phyloP scores from a whole-genome alignment of 306 rosid species.

The Quercus mongolica region DNA sequence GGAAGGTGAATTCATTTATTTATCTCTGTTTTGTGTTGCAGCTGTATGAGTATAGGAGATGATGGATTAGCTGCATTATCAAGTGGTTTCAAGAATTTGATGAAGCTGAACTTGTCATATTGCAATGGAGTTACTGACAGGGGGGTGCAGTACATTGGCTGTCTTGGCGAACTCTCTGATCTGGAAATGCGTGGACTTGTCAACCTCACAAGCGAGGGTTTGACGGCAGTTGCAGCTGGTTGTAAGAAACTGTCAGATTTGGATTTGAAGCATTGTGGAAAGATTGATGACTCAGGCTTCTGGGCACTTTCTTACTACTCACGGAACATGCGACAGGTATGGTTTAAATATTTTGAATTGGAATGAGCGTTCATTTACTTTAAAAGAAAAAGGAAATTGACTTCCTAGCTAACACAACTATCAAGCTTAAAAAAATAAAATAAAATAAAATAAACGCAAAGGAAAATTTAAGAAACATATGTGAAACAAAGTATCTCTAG shows the following conservation, averaged over 20 bases:
- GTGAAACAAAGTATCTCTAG: not conserved
- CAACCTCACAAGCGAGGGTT: conserved; percentile 49
- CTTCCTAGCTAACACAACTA: not conserved
- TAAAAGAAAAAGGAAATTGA: not conserved
- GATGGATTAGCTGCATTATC: conserved; percentile 53
- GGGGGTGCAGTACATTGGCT: conserved; percentile 44
- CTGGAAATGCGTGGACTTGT: conserved; percentile 58
- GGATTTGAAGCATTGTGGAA: conserved; percentile 58
- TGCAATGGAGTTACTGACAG: conserved; percentile 54
- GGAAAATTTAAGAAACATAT: not conserved
- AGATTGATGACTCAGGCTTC: conserved; percentile 55
- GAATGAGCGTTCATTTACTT: not conserved
- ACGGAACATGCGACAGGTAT: conserved; percentile 58
- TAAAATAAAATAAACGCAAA: not conserved
- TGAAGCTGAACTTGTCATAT: conserved; percentile 59
- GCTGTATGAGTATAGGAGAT: conserved; percentile 58
- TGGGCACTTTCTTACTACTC: conserved; percentile 54
- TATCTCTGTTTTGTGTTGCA: conserved; percentile 33
- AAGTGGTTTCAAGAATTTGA: conserved; percentile 50
- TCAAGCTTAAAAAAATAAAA: not conserved
- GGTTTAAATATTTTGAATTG: not conserved
- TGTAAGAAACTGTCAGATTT: conserved; percentile 58
- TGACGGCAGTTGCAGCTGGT: conserved; percentile 42
- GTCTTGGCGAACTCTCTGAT: conserved; percentile 41
- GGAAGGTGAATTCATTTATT: not conserved